Evolutionary conservation across 1,284 basidiomycete species (phyloP), one percentile per base, ranked within the genome.

Genomic region (Papiliotrema laurentii): DNA sequence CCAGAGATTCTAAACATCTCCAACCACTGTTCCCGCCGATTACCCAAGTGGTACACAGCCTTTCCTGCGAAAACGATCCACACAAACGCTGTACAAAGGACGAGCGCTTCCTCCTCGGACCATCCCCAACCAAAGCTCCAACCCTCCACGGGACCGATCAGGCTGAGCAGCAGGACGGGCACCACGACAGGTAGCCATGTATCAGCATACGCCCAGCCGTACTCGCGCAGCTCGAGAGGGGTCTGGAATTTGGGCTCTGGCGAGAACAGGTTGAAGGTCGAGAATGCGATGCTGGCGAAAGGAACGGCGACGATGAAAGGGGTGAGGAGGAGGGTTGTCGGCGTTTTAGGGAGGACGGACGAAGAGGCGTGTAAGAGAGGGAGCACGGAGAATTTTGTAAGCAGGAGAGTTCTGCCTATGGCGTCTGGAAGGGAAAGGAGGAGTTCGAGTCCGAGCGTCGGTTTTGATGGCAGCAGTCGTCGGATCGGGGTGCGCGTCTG

Each of bases 271-370:
- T 68, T 65, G 30, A 57, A 55, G 1, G 60, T 62, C 21, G 55
- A 53, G 56, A 74, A 73, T 19, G 64, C 48, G 22, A 71, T 31
- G 4, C 65, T 60, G 3, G 68, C 69, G 55, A 64, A 68, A 2
- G 72, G 72, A 7, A 69, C 68, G 36, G 68, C 65, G 21, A 68
- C 49, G 49, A 73, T 72, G 58, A 71, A 69, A 6, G 71, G 71
- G 1, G 66, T 59, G 19, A 73, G 60, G 4, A 72, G 38, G 48
- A 74, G 60, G 1, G 67, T 60, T 5, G 60, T 51, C 13, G 69
- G 63, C 4, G 70, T 72, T 1, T 60, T 43, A 2, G 61, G 63
- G 7, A 72, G 61, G 13, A 51, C 45, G 26, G 41, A 40, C 4
- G 57, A 46, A 6, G 54, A 28, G 6, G 57, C 50, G 28, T 59